Evolutionary conservation across 306 rosid genomes (phyloP).

Genomic region (Fragaria vesca): DNA sequence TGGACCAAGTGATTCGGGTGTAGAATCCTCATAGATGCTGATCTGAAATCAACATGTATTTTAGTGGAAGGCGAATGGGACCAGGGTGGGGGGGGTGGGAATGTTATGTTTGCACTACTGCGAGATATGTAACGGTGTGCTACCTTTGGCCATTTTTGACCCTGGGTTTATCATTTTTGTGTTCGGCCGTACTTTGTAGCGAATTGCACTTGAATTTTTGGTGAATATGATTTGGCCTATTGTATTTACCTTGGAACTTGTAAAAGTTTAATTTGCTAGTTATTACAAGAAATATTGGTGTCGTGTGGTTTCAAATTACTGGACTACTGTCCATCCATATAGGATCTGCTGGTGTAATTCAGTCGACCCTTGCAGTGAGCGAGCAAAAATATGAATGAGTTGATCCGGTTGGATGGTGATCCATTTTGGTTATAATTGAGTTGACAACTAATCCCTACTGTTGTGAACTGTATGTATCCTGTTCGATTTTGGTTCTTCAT

Average conservation of each 20-base stretch:
- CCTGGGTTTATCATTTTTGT: background rate
- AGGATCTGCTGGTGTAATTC: background rate
- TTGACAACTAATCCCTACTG: too few species aligned
- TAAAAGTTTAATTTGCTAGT: background rate
- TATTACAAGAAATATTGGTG: background rate
- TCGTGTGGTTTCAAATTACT: too few species aligned
- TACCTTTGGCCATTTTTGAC: conserved; percentile 6
- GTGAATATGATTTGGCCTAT: conserved; percentile 7
- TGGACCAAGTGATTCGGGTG: conserved; percentile 74
- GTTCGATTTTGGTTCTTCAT: too few species aligned
- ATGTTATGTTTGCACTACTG: background rate
- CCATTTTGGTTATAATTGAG: too few species aligned
- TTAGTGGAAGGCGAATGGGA: background rate
- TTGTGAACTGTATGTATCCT: too few species aligned
- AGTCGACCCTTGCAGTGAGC: too few species aligned
- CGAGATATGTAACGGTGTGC: background rate
- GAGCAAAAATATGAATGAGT: too few species aligned
- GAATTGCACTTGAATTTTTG: background rate
- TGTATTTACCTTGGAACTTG: background rate
- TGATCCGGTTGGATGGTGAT: too few species aligned
- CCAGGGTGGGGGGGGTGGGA: background rate
- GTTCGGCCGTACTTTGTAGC: background rate
- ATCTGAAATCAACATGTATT: background rate
- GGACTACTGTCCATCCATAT: background rate
- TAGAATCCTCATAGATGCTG: conserved; percentile 50